Percentiles rank a stretch among this genome's conserved stretches.
Conservation (phyloP, 805 yeast species). For the Maudiozyma saulgeensis region DNA sequence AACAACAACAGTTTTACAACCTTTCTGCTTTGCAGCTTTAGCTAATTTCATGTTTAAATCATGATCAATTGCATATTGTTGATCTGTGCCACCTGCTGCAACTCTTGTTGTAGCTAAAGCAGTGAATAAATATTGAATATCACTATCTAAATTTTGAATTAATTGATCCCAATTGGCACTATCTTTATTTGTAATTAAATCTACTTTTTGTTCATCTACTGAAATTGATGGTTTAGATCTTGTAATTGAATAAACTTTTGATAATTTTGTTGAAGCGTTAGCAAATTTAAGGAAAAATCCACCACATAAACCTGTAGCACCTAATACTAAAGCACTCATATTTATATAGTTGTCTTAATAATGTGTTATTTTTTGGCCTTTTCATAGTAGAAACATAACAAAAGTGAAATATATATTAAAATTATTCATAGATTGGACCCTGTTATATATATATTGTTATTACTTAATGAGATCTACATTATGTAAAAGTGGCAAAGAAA, state of each 20-base stretch:
- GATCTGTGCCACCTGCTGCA: slow-evolving; percentile 62
- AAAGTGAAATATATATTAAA: neutral
- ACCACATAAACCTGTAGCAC: slow-evolving; percentile 79
- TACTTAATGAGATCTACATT: no score
- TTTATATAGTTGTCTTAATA: neutral
- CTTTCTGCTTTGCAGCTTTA: slow-evolving; percentile 60
- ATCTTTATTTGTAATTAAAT: slow-evolving; percentile 37
- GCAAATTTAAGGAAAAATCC: slow-evolving; percentile 41
- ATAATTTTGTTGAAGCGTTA: slow-evolving; percentile 28
- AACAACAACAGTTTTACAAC: slow-evolving; percentile 57
- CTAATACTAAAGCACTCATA: slow-evolving; percentile 38
- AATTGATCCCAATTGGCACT: slow-evolving; percentile 41
- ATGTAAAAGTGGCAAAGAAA: no score
- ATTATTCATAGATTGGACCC: no score
- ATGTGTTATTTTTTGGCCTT: neutral
- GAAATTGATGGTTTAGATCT: slow-evolving; percentile 36
- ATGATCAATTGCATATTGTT: slow-evolving; percentile 63
- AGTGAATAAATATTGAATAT: slow-evolving; percentile 42
- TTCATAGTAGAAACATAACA: neutral
- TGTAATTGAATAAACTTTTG: slow-evolving; percentile 39
- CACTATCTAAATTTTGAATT: slow-evolving; percentile 21
- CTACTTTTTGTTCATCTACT: slow-evolving; percentile 25
- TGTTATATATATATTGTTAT: no score
- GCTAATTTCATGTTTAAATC: slow-evolving; percentile 64
- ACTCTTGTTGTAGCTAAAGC: slow-evolving; percentile 70